phyloP scores from a whole-genome alignment of 2,329 filamentous ascomycete genomes.

The Claviceps sp. region DNA sequence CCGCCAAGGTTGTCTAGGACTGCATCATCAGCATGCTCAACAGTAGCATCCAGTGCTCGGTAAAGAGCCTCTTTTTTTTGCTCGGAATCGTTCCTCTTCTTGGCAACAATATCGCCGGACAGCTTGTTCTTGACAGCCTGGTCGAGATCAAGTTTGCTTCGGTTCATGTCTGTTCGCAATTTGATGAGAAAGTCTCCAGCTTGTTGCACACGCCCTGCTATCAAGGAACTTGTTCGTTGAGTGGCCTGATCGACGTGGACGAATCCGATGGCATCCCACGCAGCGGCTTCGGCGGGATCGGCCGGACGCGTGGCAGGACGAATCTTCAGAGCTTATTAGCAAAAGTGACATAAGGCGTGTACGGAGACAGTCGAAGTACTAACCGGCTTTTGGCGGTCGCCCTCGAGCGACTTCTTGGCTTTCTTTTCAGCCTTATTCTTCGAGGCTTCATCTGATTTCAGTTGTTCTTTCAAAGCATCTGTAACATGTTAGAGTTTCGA shows the following conservation, averaged over 20 bases:
- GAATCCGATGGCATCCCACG: slow-evolving; percentile 40
- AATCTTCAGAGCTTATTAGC: slow-evolving; percentile 14
- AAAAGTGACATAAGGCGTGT: background rate
- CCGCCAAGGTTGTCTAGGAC: slow-evolving; percentile 45
- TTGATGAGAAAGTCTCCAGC: slow-evolving; percentile 37
- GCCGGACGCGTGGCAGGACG: slow-evolving; percentile 30
- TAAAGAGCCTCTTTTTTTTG: slow-evolving; percentile 35
- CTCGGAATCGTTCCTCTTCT: slow-evolving; percentile 27
- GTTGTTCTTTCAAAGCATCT: slow-evolving; percentile 32
- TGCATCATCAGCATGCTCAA: slow-evolving; percentile 39
- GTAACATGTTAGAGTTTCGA: background rate
- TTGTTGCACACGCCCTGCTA: slow-evolving; percentile 35
- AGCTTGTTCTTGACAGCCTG: slow-evolving; percentile 29
- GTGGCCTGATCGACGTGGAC: slow-evolving; percentile 32
- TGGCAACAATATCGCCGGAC: slow-evolving; percentile 20
- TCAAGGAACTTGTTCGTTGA: slow-evolving; percentile 23
- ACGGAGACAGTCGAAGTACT: slow-evolving; percentile 8
- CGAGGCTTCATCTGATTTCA: slow-evolving; percentile 30
- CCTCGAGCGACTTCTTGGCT: slow-evolving; percentile 28
- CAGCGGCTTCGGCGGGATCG: slow-evolving; percentile 32
- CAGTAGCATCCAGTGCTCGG: slow-evolving; percentile 38
- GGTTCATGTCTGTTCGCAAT: slow-evolving; percentile 33
- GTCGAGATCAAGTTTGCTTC: slow-evolving; percentile 31
- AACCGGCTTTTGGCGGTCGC: slow-evolving; percentile 26
- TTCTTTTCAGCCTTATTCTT: slow-evolving; percentile 34